Conservation (phyloP, 1,284 basidiomycete genomes). For the Ceratobasidium sp. region DNA sequence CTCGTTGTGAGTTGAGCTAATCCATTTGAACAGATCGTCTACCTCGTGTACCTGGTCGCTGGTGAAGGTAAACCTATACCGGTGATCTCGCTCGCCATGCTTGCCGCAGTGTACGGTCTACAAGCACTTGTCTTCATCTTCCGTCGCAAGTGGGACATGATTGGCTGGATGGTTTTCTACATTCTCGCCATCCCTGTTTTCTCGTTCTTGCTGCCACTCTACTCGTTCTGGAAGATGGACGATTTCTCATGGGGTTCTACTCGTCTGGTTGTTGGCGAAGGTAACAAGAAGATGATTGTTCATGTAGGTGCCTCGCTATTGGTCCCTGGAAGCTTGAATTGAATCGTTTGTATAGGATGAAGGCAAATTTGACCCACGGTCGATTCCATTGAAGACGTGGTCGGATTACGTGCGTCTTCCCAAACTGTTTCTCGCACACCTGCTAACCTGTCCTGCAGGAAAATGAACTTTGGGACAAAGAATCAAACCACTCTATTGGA, state of each 20-base stretch:
- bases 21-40: conserved; percentile 71
- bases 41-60: conserved; percentile 82
- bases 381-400: conserved; percentile 96
- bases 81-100: conserved; percentile 86
- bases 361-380: conserved; percentile 92
- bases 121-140: conserved; percentile 89
- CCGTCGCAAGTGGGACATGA: conserved; percentile 93
- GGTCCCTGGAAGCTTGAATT: conserved; percentile 27
- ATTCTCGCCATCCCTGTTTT: conserved; percentile 91
- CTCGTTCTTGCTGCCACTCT: conserved; percentile 92
- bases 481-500: conserved; percentile 89
- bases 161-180: conserved; percentile 98
- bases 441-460: conserved; percentile 61
- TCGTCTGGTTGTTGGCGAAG: conserved; percentile 92
- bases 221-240: conserved; percentile 99
- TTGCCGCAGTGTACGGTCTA: conserved; percentile 92
- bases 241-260: conserved; percentile 99
- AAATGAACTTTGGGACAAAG: conserved; percentile 97
- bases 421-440: conserved; percentile 6
- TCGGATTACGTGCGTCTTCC: conserved; percentile 79
- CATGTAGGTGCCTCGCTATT: conserved; percentile 70
- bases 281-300: conserved; percentile 93
- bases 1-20: background rate
- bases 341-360: conserved; percentile 73
- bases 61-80: conserved; percentile 74